Conservation (phyloP, 2,329 filamentous ascomycete genomes). For the Scedosporium dehoogii region DNA sequence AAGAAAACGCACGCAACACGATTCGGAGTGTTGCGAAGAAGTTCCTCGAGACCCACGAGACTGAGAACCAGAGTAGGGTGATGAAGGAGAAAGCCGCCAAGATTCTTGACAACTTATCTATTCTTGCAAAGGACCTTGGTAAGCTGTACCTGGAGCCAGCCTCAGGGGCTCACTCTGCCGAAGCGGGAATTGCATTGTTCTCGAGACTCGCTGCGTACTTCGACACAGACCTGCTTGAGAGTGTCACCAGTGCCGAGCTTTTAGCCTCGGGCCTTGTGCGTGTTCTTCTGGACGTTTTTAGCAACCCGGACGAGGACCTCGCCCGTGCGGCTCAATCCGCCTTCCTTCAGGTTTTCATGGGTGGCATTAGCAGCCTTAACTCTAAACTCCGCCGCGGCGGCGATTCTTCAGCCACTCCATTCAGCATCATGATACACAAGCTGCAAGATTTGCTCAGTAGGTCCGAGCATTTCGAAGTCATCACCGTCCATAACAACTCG, state of each 20-base stretch:
- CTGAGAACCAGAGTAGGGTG: constrained; percentile 56
- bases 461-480: constrained; percentile 94
- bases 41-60: constrained; percentile 77
- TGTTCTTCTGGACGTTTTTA: constrained; percentile 73
- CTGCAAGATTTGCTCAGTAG: constrained; percentile 91
- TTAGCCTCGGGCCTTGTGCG: constrained; percentile 84
- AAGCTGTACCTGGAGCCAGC: constrained; percentile 50
- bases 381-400: constrained; percentile 52
- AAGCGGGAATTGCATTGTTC: constrained; percentile 59
- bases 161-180: constrained; percentile 30
- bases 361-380: constrained; percentile 55
- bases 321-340: constrained; percentile 63
- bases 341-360: constrained; percentile 92
- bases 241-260: constrained; percentile 90
- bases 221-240: constrained; percentile 77
- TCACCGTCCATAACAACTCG: constrained; percentile 88
- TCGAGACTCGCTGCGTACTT: constrained; percentile 71
- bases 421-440: constrained; percentile 86
- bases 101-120: constrained; percentile 64
- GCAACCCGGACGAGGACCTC: constrained; percentile 52
- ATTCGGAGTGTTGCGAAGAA: constrained; percentile 70
- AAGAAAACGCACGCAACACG: constrained; percentile 46
- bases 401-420: constrained; percentile 68
- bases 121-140: constrained; percentile 62
- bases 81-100: constrained; percentile 71